phyloP scores from a whole-genome alignment of 2,329 filamentous ascomycete genomes.

The Paecilomyces sp. region DNA sequence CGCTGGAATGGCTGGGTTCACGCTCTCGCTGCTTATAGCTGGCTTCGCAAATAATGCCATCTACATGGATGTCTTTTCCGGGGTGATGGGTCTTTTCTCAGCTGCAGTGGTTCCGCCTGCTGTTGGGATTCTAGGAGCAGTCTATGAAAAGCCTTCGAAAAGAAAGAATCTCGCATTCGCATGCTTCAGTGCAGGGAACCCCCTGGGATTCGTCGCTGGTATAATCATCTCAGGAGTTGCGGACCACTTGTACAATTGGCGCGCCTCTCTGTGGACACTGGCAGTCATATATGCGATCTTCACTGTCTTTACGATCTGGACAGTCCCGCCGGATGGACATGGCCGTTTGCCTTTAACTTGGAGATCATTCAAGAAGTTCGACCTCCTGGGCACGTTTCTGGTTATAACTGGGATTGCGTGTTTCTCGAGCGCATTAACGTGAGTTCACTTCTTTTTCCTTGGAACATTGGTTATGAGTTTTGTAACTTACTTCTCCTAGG shows the following conservation, averaged over 20 bases:
- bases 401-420: constrained; percentile 59
- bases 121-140: constrained; percentile 56
- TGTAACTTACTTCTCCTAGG: constrained; percentile 14
- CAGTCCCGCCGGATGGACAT: constrained; percentile 51
- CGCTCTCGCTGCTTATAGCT: constrained; percentile 49
- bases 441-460: constrained; percentile 15
- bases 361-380: constrained; percentile 51
- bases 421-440: constrained; percentile 57
- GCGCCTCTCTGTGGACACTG: constrained; percentile 55
- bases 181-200: constrained; percentile 54
- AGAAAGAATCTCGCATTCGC: constrained; percentile 61
- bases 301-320: constrained; percentile 52
- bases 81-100: constrained; percentile 57
- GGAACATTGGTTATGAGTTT: background rate
- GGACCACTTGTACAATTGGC: constrained; percentile 55
- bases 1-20: constrained; percentile 52
- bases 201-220: constrained; percentile 50
- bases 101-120: constrained; percentile 59
- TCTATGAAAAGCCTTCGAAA: constrained; percentile 54
- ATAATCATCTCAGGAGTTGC: constrained; percentile 58
- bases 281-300: constrained; percentile 58
- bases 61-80: constrained; percentile 56
- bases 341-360: constrained; percentile 36
- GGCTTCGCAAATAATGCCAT: constrained; percentile 55
- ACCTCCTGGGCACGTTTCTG: constrained; percentile 53